Evolutionary conservation across 2,329 filamentous ascomycete genomes (phyloP).

Genomic region (Microcyclosporella mali): DNA sequence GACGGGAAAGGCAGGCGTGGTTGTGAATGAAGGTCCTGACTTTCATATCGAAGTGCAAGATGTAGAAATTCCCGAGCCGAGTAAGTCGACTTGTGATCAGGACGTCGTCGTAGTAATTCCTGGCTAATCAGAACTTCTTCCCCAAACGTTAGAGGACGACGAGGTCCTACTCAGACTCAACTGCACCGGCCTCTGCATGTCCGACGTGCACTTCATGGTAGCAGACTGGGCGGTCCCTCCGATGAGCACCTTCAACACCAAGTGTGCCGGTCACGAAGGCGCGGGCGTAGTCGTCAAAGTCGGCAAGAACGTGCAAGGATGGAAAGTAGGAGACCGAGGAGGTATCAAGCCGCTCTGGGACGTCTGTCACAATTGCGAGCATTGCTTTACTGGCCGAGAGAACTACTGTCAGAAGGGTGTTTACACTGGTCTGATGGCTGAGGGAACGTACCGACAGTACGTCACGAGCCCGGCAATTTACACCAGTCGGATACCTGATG

Average conservation of each 20-base stretch:
- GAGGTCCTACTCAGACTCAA: constrained; percentile 54
- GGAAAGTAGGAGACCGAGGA: constrained; percentile 50
- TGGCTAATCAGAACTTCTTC: not conserved
- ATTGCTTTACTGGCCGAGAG: constrained; percentile 49
- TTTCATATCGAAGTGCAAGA: constrained; percentile 44
- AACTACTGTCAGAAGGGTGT: constrained; percentile 46
- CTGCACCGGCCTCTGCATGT: constrained; percentile 52
- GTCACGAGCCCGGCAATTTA: constrained; percentile 51
- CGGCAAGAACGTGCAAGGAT: constrained; percentile 47
- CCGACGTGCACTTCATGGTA: constrained; percentile 52
- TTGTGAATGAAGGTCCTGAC: constrained; percentile 46
- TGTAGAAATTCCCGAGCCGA: constrained; percentile 45
- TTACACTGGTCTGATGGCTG: constrained; percentile 41
- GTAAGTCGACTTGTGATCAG: constrained; percentile 22
- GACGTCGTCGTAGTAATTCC: not conserved
- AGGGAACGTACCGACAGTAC: constrained; percentile 55
- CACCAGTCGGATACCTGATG: constrained; percentile 51
- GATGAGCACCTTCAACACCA: constrained; percentile 38
- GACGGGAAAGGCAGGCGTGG: constrained; percentile 47
- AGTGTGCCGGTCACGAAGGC: constrained; percentile 44
- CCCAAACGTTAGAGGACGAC: constrained; percentile 31
- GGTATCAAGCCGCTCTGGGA: constrained; percentile 47
- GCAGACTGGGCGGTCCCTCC: constrained; percentile 37
- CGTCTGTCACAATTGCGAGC: constrained; percentile 45
- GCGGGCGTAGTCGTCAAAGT: constrained; percentile 54